phyloP scores from a whole-genome alignment of 108 stramenopile species.

The Nannochloropsis oceanica region DNA sequence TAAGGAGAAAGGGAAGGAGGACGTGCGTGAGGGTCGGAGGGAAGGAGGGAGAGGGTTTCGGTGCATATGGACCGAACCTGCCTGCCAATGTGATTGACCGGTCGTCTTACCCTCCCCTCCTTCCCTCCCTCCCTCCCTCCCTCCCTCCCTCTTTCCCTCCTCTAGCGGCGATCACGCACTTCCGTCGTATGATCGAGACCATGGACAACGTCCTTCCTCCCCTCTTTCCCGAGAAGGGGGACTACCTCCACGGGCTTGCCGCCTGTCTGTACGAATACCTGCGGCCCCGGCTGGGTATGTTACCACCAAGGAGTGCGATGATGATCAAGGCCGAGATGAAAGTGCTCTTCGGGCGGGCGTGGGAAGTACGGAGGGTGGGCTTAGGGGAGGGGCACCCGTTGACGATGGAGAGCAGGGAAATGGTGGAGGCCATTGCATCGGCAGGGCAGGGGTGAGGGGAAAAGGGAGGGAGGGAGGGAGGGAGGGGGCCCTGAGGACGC shows the following conservation, averaged over 20 bases:
- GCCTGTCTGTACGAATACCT: background rate
- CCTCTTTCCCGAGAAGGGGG: background rate
- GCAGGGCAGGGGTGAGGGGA: background rate
- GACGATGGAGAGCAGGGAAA: background rate
- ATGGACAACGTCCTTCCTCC: background rate
- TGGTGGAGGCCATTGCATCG: background rate
- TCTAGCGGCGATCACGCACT: background rate
- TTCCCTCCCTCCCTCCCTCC: background rate
- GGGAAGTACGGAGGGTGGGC: background rate
- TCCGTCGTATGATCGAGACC: background rate
- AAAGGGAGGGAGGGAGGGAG: background rate
- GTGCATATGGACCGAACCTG: no score
- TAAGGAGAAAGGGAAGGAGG: background rate
- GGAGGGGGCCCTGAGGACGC: background rate
- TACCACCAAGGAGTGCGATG: background rate
- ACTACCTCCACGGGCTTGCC: background rate
- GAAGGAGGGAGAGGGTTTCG: background rate
- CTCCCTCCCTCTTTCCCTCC: background rate
- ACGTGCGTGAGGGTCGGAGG: background rate
- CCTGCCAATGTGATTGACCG: no score
- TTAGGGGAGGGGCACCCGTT: background rate
- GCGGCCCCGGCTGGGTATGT: background rate
- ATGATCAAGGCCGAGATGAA: background rate
- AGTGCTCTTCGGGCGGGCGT: background rate
- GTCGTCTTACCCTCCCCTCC: background rate